Evolutionary conservation across 2,329 filamentous ascomycete genomes (phyloP).

Genomic region (Pseudogymnoascus verrucosus): DNA sequence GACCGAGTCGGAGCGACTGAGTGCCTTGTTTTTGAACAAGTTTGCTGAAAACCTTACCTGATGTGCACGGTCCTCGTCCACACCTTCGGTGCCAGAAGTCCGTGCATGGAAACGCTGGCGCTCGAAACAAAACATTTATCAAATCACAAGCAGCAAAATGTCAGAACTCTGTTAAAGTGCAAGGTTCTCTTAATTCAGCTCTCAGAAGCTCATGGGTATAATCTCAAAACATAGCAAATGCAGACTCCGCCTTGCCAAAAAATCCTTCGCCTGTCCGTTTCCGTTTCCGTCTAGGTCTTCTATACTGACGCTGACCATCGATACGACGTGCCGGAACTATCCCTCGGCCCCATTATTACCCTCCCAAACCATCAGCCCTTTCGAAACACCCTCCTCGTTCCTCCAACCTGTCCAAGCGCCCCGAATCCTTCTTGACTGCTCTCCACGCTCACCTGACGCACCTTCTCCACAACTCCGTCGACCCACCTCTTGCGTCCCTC

Average conservation of each 20-base stretch:
- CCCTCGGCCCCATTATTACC: neutral
- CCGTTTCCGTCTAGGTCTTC: neutral
- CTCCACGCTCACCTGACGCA: slow-evolving; percentile 61
- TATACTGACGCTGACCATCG: neutral
- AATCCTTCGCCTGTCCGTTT: neutral
- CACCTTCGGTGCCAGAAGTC: neutral
- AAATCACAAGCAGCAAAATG: neutral
- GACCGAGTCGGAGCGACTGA: neutral
- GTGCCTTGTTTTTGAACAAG: neutral
- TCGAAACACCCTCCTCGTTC: slow-evolving; percentile 64
- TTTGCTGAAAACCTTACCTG: neutral
- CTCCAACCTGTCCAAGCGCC: slow-evolving; percentile 63
- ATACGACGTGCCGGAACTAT: neutral
- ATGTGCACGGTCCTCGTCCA: neutral
- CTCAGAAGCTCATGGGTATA: slow-evolving; percentile 2
- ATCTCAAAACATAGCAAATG: slow-evolving; percentile 6
- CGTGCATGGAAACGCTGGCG: neutral
- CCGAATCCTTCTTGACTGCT: slow-evolving; percentile 46
- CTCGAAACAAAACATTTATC: neutral
- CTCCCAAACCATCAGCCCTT: slow-evolving; percentile 24
- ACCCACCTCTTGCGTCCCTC: slow-evolving; percentile 74
- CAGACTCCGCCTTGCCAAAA: slow-evolving; percentile 5
- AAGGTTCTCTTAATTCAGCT: slow-evolving; percentile 8
- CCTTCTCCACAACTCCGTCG: slow-evolving; percentile 73
- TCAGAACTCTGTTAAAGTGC: neutral